These are phyloP conservation scores for Fusarium keratoplasticum DNA, from an alignment of 2,329 filamentous ascomycete genomes.

Conservation along the genomic window DNA sequence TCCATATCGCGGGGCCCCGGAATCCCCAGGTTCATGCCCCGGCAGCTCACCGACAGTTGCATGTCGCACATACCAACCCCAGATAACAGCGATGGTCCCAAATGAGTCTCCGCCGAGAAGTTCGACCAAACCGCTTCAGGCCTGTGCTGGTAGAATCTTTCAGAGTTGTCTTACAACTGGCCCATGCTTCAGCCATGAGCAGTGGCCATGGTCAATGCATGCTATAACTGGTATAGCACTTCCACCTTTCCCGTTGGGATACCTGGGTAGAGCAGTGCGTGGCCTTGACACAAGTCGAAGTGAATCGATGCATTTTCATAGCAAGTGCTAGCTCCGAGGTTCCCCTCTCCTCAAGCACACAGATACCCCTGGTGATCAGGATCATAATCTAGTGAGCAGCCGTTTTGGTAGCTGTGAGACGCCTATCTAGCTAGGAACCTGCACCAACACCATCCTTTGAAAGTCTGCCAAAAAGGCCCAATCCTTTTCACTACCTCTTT, in stretches of 20 bases:
- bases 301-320: neutral
- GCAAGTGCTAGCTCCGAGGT: neutral
- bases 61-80: constrained; percentile 9
- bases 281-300: neutral
- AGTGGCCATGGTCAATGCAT: neutral
- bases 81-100: neutral
- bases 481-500: neutral
- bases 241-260: neutral
- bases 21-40: constrained; percentile 31
- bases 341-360: neutral
- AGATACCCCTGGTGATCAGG: neutral
- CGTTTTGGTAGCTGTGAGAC: neutral
- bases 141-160: neutral
- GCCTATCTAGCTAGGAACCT: neutral
- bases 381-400: neutral
- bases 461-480: neutral
- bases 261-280: neutral
- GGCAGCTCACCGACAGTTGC: constrained; percentile 40
- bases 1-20: constrained; percentile 46
- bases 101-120: neutral
- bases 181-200: neutral
- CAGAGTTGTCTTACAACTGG: neutral
- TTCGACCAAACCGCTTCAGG: constrained; percentile 1
- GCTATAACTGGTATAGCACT: neutral
- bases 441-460: neutral